Percentiles rank a stretch among this genome's conserved stretches.
phyloP scores from a whole-genome alignment of 1,284 basidiomycete species.

The Ustilago crameri region DNA sequence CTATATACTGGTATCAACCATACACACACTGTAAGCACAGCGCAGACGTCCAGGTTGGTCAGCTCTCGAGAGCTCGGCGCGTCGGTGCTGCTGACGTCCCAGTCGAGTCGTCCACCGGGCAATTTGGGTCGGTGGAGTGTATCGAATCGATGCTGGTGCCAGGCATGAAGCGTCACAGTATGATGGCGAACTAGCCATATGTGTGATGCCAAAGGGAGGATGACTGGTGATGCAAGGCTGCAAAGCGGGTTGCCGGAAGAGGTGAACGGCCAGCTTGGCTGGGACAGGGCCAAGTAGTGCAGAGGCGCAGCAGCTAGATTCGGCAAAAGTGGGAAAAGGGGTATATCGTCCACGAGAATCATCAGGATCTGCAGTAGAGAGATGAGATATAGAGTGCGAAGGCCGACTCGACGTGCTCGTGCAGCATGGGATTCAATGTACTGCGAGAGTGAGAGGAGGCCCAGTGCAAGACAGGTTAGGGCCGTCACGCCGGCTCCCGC shows the following conservation, averaged over 20 bases:
- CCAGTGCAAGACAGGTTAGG: constrained; percentile 32
- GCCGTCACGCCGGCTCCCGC: constrained; percentile 1
- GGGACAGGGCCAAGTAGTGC: constrained; percentile 21
- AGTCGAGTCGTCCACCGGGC: constrained; percentile 39
- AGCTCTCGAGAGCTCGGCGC: constrained; percentile 21
- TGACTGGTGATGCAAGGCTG: constrained; percentile 3
- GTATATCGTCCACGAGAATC: constrained; percentile 19
- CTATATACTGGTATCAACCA: constrained; percentile 43
- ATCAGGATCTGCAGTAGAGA: constrained; percentile 5
- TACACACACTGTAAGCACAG: constrained; percentile 33
- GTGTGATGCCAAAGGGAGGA: constrained; percentile 31
- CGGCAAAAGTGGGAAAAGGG: constrained; percentile 26
- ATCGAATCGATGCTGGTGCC: constrained; percentile 45
- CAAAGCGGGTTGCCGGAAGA: background rate
- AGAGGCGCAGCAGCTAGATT: constrained; percentile 1
- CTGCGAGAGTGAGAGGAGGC: constrained; percentile 36
- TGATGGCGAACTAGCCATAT: constrained; percentile 37
- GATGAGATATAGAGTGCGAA: constrained; percentile 14
- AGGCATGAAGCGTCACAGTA: constrained; percentile 22
- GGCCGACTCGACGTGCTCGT: constrained; percentile 22
- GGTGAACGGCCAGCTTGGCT: constrained; percentile 25
- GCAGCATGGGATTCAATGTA: constrained; percentile 42
- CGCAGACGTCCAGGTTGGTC: constrained; percentile 38
- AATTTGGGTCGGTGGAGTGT: constrained; percentile 24
- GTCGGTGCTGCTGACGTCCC: constrained; percentile 25